phyloP scores from a whole-genome alignment of 2,329 filamentous ascomycete genomes.

The Monosporascus ibericus region DNA sequence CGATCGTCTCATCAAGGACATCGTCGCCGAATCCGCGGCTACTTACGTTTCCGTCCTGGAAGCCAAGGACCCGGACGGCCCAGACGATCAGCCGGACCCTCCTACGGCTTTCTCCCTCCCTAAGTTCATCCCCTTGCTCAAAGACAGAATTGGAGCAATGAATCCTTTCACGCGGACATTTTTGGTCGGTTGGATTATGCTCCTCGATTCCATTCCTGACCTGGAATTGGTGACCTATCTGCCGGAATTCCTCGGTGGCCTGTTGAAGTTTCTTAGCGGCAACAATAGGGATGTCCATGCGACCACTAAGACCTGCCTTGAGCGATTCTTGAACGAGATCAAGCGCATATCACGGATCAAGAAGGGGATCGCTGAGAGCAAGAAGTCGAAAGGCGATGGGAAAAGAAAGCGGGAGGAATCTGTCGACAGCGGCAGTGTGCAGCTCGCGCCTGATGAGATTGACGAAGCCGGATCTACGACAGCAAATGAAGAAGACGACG shows the following conservation, averaged over 20 bases:
- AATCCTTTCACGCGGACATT: constrained; percentile 95
- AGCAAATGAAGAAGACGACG: constrained; percentile 48
- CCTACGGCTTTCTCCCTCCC: constrained; percentile 89
- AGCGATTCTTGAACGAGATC: constrained; percentile 88
- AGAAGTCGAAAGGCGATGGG: constrained; percentile 60
- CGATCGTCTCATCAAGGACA: constrained; percentile 91
- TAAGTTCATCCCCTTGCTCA: constrained; percentile 85
- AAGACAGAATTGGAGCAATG: constrained; percentile 88
- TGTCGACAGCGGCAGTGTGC: constrained; percentile 58
- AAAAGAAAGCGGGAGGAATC: constrained; percentile 66
- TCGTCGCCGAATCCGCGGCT: constrained; percentile 89
- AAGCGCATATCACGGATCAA: constrained; percentile 91
- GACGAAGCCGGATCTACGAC: constrained; percentile 54
- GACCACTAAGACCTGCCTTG: constrained; percentile 79
- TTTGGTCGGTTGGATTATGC: constrained; percentile 89
- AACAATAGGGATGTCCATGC: constrained; percentile 92
- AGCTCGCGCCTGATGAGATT: constrained; percentile 52
- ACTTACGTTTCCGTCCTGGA: constrained; percentile 91
- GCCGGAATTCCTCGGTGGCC: constrained; percentile 81
- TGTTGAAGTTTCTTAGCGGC: constrained; percentile 89
- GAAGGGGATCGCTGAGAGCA: constrained; percentile 84
- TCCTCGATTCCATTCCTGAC: constrained; percentile 94
- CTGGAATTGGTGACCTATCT: constrained; percentile 89
- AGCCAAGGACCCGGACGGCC: constrained; percentile 31
- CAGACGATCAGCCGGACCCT: constrained; percentile 41